Conservation (phyloP, 1,284 basidiomycete species). For the Naganishia liquefaciens region DNA sequence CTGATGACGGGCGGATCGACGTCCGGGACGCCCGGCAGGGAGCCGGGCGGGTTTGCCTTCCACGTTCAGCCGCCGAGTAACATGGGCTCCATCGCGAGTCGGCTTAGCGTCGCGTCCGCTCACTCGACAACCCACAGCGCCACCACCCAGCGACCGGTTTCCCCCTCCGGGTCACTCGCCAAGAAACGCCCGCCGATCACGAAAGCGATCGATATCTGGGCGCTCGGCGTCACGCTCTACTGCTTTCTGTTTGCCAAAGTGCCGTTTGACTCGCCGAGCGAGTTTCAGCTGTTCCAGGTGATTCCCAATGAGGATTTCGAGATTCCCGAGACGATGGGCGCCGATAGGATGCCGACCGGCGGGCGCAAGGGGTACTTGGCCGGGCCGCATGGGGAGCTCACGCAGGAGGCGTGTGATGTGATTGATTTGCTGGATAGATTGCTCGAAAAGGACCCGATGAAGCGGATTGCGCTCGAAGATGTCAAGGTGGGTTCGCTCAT, state of each 20-base stretch:
- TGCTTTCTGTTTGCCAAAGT: conserved; percentile 85
- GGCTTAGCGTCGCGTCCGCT: conserved; percentile 9
- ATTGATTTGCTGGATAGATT: conserved; percentile 72
- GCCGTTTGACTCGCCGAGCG: conserved; percentile 68
- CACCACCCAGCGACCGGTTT: conserved; percentile 38
- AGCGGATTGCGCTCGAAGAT: conserved; percentile 77
- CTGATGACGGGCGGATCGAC: conserved; percentile 23
- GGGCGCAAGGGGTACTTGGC: conserved; percentile 54
- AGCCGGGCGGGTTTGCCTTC: conserved; percentile 41
- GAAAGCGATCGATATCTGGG: conserved; percentile 98
- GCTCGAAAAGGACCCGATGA: conserved; percentile 77
- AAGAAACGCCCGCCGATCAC: conserved; percentile 70
- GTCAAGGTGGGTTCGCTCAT: conserved; percentile 69
- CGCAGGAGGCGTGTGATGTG: conserved; percentile 59
- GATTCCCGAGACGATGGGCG: conserved; percentile 72
- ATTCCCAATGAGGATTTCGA: conserved; percentile 79
- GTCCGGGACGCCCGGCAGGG: conserved; percentile 21
- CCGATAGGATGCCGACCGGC: conserved; percentile 66
- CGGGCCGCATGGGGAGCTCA: conserved; percentile 35
- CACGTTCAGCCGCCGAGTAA: conserved; percentile 34
- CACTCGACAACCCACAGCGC: conserved; percentile 26
- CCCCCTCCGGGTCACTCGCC: conserved; percentile 39
- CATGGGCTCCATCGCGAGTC: conserved; percentile 30
- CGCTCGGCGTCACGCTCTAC: conserved; percentile 94
- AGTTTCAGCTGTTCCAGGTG: conserved; percentile 79